Conservation (phyloP, 345 rosid genomes). For the Acer negundo region DNA sequence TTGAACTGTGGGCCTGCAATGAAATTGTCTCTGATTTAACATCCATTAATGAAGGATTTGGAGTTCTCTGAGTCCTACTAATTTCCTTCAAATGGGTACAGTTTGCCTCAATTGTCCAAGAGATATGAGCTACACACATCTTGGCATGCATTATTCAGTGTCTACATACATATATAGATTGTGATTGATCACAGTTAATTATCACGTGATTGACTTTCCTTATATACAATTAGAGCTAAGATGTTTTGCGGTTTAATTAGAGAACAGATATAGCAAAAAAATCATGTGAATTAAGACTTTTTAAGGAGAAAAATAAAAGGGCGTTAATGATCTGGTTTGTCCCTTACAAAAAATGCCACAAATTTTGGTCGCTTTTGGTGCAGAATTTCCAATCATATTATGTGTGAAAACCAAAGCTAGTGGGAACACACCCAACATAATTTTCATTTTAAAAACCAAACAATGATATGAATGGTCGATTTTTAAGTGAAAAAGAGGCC, state of each 20-base stretch:
- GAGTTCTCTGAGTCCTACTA: no score
- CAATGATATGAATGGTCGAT: slow-evolving; percentile 16
- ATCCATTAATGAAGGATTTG: no score
- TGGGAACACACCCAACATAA: slow-evolving; percentile 15
- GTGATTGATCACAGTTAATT: neutral
- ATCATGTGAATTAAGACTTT: neutral
- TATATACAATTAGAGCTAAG: no score
- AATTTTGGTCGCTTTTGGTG: neutral
- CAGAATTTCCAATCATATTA: neutral
- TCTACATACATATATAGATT: neutral
- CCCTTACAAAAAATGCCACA: neutral
- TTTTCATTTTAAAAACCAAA: slow-evolving; percentile 11
- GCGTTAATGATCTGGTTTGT: neutral
- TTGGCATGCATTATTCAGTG: neutral
- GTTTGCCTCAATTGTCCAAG: neutral
- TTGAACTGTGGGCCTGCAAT: no score
- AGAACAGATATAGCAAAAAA: neutral
- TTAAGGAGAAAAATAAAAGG: neutral
- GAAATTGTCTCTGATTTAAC: no score
- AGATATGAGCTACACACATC: neutral
- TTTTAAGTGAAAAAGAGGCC: neutral
- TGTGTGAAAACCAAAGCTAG: neutral
- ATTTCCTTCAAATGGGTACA: neutral
- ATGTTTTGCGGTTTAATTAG: neutral
- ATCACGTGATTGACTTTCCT: neutral